Conservation (phyloP, 129 eudicot species). For the Saposhnikovia divaricata region DNA sequence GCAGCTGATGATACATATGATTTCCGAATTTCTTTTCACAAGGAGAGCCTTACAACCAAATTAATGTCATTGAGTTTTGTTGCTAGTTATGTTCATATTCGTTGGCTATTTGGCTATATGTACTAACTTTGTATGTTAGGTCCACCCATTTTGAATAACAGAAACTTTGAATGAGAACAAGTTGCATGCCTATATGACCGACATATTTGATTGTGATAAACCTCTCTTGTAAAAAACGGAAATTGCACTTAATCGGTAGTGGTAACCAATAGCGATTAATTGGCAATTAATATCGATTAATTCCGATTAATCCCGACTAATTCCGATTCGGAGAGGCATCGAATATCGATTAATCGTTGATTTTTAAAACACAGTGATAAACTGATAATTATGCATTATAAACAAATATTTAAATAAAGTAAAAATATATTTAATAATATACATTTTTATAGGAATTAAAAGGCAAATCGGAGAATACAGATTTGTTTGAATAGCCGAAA, state of each 20-base stretch:
- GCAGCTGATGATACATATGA: neutral
- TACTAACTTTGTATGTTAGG: neutral
- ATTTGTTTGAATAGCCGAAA: neutral
- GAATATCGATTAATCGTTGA: too few relatives aligned
- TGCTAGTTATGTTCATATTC: neutral
- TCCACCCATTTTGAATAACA: neutral
- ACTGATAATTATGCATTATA: too few relatives aligned
- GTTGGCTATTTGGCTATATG: neutral
- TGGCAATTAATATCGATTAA: too few relatives aligned
- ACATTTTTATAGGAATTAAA: neutral
- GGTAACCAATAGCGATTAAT: too few relatives aligned
- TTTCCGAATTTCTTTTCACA: neutral
- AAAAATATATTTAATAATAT: too few relatives aligned
- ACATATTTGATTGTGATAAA: neutral
- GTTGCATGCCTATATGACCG: neutral
- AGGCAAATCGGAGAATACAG: neutral
- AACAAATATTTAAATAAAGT: too few relatives aligned
- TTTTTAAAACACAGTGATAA: too few relatives aligned
- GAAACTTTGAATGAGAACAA: neutral
- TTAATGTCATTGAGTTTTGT: neutral
- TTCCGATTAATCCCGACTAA: too few relatives aligned
- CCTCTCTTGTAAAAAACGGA: too few relatives aligned
- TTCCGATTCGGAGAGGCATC: too few relatives aligned
- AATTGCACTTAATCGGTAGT: too few relatives aligned
- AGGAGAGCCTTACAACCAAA: neutral